Evolutionary conservation across 75 land plant species (phyloP).

Genomic region (Pinus albicaulis): DNA sequence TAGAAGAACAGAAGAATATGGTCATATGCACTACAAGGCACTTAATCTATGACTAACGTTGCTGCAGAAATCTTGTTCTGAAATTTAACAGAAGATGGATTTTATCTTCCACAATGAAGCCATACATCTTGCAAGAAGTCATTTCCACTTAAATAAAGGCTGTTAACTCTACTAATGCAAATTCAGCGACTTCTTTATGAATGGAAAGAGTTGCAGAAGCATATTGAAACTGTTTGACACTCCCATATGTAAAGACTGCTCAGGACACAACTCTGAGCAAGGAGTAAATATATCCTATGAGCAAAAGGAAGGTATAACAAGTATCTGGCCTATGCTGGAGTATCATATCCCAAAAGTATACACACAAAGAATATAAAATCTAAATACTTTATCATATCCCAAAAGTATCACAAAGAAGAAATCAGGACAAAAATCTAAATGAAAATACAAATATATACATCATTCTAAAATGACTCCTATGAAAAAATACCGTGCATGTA

Average conservation of each 20-base stretch:
- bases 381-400: neutral
- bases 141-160: neutral
- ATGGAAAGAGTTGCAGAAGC: no score
- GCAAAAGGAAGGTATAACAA: no score
- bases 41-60: neutral
- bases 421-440: neutral
- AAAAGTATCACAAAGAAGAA: neutral
- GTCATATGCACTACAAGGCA: neutral
- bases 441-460: neutral
- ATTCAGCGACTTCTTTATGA: no score
- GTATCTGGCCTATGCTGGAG: no score
- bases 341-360: neutral
- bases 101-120: neutral
- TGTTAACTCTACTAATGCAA: no score
- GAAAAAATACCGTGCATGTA: slow-evolving; percentile 13
- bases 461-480: neutral
- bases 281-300: no score
- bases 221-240: no score
- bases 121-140: neutral
- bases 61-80: neutral
- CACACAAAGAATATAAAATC: neutral
- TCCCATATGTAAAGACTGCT: no score
- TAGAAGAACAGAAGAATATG: neutral
- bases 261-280: no score
- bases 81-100: neutral